phyloP scores from a whole-genome alignment of 2,329 filamentous ascomycete genomes.

The Taxawa tesnikishii region DNA sequence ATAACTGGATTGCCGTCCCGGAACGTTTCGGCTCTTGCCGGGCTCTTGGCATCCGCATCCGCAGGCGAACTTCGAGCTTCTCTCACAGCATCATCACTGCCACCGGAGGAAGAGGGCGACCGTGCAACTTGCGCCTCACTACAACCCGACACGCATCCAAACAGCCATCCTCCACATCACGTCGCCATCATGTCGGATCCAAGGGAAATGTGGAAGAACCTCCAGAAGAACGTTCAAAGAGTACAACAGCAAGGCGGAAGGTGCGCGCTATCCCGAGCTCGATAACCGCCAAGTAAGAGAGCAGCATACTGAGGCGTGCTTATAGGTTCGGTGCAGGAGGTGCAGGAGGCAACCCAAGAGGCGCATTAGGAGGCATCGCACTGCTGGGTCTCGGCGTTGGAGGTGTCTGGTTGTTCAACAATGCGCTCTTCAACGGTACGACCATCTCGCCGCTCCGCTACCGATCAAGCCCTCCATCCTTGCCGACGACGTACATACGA shows the following conservation, averaged over 20 bases:
- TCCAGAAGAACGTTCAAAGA: slow-evolving; percentile 47
- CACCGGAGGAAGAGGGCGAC: too few relatives aligned
- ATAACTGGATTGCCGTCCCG: too few relatives aligned
- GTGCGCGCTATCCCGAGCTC: slow-evolving; percentile 11
- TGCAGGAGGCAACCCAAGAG: slow-evolving; percentile 34
- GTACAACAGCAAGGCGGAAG: slow-evolving; percentile 35
- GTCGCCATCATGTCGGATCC: slow-evolving; percentile 35
- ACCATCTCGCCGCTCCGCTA: background rate
- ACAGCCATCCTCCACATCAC: background rate
- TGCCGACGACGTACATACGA: background rate
- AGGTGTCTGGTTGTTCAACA: slow-evolving; percentile 43
- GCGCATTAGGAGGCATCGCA: slow-evolving; percentile 41
- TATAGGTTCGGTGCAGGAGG: slow-evolving; percentile 36
- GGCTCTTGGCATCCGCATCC: too few relatives aligned
- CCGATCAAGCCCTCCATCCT: background rate
- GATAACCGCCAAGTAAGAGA: background rate
- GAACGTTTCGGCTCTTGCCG: too few relatives aligned
- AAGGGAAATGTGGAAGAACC: slow-evolving; percentile 52
- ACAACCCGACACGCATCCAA: background rate
- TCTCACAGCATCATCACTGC: too few relatives aligned
- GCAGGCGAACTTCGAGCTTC: too few relatives aligned
- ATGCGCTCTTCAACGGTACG: slow-evolving; percentile 57
- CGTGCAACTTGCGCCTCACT: too few relatives aligned
- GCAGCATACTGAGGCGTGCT: slow-evolving; percentile 3
- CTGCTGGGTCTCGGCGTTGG: slow-evolving; percentile 40